A percentile compares a stretch with the other conserved stretches of the same genome.
Conservation (phyloP, 164 flowering plant species). For the Vitis rotundifolia region DNA sequence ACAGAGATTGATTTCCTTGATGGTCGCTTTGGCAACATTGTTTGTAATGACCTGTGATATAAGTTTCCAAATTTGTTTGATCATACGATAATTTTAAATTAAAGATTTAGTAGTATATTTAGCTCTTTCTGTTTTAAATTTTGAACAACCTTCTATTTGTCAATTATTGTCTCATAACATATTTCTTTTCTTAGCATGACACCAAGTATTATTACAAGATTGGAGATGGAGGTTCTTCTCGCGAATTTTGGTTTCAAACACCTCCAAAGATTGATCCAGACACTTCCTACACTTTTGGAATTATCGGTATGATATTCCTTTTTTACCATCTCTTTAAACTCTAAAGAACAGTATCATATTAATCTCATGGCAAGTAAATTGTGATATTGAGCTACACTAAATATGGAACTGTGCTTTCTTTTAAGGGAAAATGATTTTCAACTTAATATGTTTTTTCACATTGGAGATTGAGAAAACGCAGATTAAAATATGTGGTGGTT, state of each 20-base stretch:
- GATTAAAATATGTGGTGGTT: not conserved
- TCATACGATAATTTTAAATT: not conserved
- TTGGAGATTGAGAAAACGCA: not conserved
- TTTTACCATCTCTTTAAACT: no score
- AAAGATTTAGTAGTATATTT: not conserved
- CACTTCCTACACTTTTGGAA: conserved; percentile 82
- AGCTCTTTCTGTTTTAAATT: not conserved
- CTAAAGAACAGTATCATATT: no score
- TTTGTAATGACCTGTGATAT: not conserved
- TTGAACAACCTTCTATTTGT: no score
- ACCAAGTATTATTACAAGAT: conserved; percentile 91
- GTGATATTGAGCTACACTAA: no score
- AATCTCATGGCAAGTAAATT: no score
- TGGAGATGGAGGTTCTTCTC: conserved; percentile 64
- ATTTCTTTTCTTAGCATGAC: conserved; percentile 51
- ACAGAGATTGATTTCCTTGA: not conserved
- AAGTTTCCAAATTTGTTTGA: not conserved
- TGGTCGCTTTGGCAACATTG: not conserved
- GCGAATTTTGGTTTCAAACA: conserved; percentile 88
- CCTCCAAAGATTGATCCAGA: conserved; percentile 79
- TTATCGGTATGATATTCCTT: conserved; percentile 67
- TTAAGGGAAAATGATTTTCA: no score
- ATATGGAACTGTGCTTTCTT: no score
- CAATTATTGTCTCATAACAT: not conserved
- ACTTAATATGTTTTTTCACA: not conserved